Evolutionary conservation across 306 rosid genomes (phyloP), one percentile per base, ranked within the genome.

Genomic region (Vicia villosa): DNA sequence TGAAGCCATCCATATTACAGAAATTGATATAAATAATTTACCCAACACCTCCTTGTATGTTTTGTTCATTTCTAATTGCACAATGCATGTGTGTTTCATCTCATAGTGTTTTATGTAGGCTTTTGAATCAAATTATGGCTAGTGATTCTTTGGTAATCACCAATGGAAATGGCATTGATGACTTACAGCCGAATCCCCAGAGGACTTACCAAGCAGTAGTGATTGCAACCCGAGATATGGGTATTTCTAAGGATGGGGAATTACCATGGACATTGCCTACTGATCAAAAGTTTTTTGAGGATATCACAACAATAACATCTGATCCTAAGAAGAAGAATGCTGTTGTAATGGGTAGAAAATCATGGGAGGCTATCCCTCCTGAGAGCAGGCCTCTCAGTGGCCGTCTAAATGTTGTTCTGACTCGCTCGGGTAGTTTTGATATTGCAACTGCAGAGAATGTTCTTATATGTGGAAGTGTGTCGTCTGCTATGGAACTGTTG

Each of bases 371-470:
- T 46, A 89, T 91, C 73, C 89, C 87, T 24, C 75, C 69, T 13
- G 89, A 87, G 64, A 38, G 51, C 12, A 92, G 88, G 50, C 99
- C 97, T 43, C 83, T 89, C 49, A 82, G 92, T 12, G 96, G 97
- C 47, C 89, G 96, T 67, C 95, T 94, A 40, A 95, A 91, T 72
- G 95, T 95, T 72, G 95, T 95, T 82, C 79, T 95, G 59, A 91
- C 99, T 70, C 96, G 96, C 61, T 91, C 99, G 0, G 99, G 96
- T 61, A 87, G 96, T 50, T 95, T 91, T 55, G 99, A 95, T 51
- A 89, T 91, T 81, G 96, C 95, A 5, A 89, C 96, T 20, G 95
- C 86, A 12, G 99, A 95, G 84, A 95, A 94, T 84, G 97, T 91
- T 66, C 78, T 95, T 58, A 87, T 75, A 69, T 95, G 97, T 54